phyloP scores from a whole-genome alignment of 1,284 basidiomycete species.

The Cryptococcus hybrid region DNA sequence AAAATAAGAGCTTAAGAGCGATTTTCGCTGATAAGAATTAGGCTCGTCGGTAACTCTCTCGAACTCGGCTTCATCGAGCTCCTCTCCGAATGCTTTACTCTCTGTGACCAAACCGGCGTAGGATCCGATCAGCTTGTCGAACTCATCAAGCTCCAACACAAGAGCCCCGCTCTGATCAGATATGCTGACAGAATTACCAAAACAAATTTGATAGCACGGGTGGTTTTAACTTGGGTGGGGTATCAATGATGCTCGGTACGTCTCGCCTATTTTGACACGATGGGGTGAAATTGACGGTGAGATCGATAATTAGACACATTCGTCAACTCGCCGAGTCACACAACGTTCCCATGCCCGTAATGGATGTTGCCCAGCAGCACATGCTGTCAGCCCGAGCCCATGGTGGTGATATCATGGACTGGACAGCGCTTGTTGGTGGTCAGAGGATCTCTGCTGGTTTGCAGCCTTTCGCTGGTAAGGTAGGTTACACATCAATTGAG shows the following conservation, averaged over 20 bases:
- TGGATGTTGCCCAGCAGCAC: constrained; percentile 71
- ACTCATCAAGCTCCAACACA: constrained; percentile 58
- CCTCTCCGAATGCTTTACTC: constrained; percentile 74
- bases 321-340: constrained; percentile 56
- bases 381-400: constrained; percentile 71
- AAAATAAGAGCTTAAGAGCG: not conserved
- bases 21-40: constrained; percentile 8
- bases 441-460: constrained; percentile 49
- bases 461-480: constrained; percentile 43
- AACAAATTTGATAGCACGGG: constrained; percentile 70
- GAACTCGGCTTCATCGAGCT: constrained; percentile 62
- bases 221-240: constrained; percentile 85
- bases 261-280: constrained; percentile 7
- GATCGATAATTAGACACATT: constrained; percentile 42
- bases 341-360: constrained; percentile 74
- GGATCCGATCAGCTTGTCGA: constrained; percentile 59
- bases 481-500: too few species aligned
- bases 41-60: constrained; percentile 46
- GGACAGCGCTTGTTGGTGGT: constrained; percentile 49
- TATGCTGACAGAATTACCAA: constrained; percentile 34
- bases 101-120: constrained; percentile 81
- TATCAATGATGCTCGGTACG: constrained; percentile 71
- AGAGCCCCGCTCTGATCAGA: constrained; percentile 26
- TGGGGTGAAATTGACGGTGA: not conserved
- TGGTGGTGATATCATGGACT: constrained; percentile 49